phyloP scores from a whole-genome alignment of 208 protist species.

The Spongospora subterranea region DNA sequence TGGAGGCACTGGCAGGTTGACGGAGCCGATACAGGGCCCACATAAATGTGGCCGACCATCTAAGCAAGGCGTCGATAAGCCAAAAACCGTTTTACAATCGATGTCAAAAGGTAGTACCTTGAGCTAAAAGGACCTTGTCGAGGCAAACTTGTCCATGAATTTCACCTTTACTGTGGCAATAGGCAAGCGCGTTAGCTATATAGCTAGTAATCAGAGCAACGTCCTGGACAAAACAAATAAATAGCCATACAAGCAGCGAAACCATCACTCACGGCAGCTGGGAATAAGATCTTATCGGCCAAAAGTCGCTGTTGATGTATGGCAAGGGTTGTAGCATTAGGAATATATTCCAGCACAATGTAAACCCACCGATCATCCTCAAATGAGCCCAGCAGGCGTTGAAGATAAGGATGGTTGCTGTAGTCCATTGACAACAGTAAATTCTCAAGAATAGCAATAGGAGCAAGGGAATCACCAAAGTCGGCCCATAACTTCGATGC shows the following conservation, averaged over 20 bases:
- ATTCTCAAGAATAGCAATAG: background rate
- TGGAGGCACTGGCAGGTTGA: background rate
- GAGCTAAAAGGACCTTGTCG: background rate
- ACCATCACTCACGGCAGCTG: background rate
- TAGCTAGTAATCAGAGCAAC: background rate
- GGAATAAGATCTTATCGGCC: background rate
- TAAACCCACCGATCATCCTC: conserved; percentile 45
- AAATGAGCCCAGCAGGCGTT: background rate
- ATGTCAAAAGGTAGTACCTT: background rate
- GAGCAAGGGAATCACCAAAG: background rate
- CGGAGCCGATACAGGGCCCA: background rate
- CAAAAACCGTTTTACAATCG: background rate
- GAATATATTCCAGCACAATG: conserved; percentile 31
- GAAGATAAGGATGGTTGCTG: conserved; percentile 14
- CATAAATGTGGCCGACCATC: background rate
- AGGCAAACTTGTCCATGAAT: background rate
- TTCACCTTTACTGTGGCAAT: background rate
- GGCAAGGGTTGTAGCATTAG: background rate
- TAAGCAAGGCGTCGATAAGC: background rate
- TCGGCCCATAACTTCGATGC: background rate
- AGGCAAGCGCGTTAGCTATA: background rate
- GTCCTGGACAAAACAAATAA: background rate
- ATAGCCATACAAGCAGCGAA: background rate
- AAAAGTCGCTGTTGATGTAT: background rate
- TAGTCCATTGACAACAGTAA: background rate